Base-by-base conservation (phyloP, 129 eudicot species). In the Cynara cardunculus region DNA sequence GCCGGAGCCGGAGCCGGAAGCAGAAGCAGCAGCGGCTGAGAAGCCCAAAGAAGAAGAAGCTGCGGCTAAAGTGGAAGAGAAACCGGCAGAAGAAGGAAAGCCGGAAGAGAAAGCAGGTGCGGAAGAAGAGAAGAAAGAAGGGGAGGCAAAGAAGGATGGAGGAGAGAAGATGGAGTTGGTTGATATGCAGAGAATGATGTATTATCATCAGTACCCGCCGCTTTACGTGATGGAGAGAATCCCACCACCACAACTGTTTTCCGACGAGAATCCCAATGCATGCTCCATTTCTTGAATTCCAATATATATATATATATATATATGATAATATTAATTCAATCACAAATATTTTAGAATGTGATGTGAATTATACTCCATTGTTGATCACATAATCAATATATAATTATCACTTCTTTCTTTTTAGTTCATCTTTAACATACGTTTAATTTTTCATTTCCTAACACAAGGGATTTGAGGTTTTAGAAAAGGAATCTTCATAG, bases 221-320 rank as follows among this genome's bases (percentile, higher is more conserved):
- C 71, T 89, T 39, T 95, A 95, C 12, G 76, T 90, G 37, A 88
- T 90, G 44, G 99, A 95, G 79, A 92, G 94, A 90, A 88, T 95
- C 70, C 99, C 99, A 61, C 90, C 99, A 26, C 99, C 99, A 3
- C 99, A 95, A 81, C 85, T 95, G 12, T 95, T 95, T 39, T 92
- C 97, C 0, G 99, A 95, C 67, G 99, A 95, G 86, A 95, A 95
- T 82, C 99, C 99, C 18, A 95, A 95, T 83, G 99, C 99, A 2
- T 95, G 99, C 78, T 32, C 83, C 77, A 87, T 95, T 67, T 61
- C 91, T 37, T 93, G 70, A 79, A 70, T 56, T 56, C 24, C 24
- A 30, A 14, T 13, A 37, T 39, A 21, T 61, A 14, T 5, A 18
- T 16, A 35, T 2, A 27, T 66, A 37, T 5, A 27, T 61, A 32